Conservation (phyloP, 2,329 filamentous ascomycete genomes). For the Scortechinia acanthostroma region DNA sequence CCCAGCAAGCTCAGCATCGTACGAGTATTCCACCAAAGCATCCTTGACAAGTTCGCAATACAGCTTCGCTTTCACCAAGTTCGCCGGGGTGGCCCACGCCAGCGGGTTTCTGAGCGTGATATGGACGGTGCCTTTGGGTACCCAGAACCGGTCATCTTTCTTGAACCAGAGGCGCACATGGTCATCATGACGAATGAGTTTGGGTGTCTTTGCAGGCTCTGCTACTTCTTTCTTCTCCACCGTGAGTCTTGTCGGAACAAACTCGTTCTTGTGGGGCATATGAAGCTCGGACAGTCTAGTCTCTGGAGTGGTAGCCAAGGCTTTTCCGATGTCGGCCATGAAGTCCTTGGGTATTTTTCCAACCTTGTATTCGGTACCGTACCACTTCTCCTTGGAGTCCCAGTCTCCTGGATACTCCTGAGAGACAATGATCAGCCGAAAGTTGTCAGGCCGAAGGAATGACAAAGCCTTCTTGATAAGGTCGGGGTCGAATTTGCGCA, state of each 20-base stretch:
- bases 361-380: slow-evolving; percentile 62
- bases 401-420: slow-evolving; percentile 46
- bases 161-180: slow-evolving; percentile 61
- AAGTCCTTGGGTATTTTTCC: slow-evolving; percentile 54
- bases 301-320: not conserved
- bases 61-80: slow-evolving; percentile 45
- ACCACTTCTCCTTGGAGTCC: slow-evolving; percentile 62
- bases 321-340: slow-evolving; percentile 25
- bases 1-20: slow-evolving; percentile 63
- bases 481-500: slow-evolving; percentile 51
- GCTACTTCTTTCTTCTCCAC: slow-evolving; percentile 59
- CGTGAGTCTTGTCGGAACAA: slow-evolving; percentile 58
- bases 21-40: slow-evolving; percentile 57
- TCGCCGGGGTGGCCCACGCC: slow-evolving; percentile 46
- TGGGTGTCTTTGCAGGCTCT: slow-evolving; percentile 47
- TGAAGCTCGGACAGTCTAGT: slow-evolving; percentile 44
- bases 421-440: slow-evolving; percentile 52
- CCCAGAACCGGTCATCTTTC: slow-evolving; percentile 68
- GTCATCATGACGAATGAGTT: slow-evolving; percentile 56
- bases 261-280: slow-evolving; percentile 62
- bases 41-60: slow-evolving; percentile 60
- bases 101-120: slow-evolving; percentile 48
- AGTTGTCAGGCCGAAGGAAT: slow-evolving; percentile 56
- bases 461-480: slow-evolving; percentile 49
- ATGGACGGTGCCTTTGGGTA: slow-evolving; percentile 58